These are phyloP conservation scores for Oryza nivara DNA, from an alignment of 176 grass and related monocot species.

Conservation along the genomic window DNA sequence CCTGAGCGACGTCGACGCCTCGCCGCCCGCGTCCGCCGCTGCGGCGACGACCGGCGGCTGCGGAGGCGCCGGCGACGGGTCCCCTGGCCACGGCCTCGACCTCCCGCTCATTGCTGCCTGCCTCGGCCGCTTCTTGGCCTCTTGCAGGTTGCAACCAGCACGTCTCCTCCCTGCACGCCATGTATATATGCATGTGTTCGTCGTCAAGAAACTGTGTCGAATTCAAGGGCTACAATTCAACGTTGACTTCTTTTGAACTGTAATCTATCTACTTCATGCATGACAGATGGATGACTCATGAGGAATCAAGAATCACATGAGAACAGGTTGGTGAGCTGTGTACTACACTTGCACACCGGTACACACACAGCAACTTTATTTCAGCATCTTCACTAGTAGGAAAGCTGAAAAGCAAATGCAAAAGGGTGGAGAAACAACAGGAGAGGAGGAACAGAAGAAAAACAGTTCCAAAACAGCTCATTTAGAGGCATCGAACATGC, in stretches of 20 bases:
- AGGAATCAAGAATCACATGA: constrained; percentile 12
- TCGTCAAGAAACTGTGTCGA: neutral
- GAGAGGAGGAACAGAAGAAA: constrained; percentile 15
- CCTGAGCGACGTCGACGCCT: constrained; percentile 56
- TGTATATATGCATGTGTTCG: constrained; percentile 2
- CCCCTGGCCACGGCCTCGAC: constrained; percentile 61
- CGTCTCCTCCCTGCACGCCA: constrained; percentile 8
- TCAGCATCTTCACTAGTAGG: neutral
- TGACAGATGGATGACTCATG: neutral
- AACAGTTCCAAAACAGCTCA: neutral
- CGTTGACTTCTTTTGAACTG: neutral
- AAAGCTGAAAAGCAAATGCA: neutral
- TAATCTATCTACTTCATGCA: constrained; percentile 4
- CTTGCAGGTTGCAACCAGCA: neutral
- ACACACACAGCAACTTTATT: neutral
- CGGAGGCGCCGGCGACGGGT: constrained; percentile 37
- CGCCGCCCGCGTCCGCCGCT: constrained; percentile 37
- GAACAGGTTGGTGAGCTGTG: neutral
- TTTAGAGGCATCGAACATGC: neutral
- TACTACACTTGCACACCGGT: neutral
- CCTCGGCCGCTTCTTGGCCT: neutral
- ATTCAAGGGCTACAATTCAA: constrained; percentile 1
- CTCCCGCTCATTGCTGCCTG: constrained; percentile 58
- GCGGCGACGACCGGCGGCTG: constrained; percentile 13
- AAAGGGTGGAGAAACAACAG: neutral